Percentiles rank a stretch among this genome's conserved stretches.
Evolutionary conservation across 345 rosid genomes (phyloP).

Genomic region (Populus ilicifolia): DNA sequence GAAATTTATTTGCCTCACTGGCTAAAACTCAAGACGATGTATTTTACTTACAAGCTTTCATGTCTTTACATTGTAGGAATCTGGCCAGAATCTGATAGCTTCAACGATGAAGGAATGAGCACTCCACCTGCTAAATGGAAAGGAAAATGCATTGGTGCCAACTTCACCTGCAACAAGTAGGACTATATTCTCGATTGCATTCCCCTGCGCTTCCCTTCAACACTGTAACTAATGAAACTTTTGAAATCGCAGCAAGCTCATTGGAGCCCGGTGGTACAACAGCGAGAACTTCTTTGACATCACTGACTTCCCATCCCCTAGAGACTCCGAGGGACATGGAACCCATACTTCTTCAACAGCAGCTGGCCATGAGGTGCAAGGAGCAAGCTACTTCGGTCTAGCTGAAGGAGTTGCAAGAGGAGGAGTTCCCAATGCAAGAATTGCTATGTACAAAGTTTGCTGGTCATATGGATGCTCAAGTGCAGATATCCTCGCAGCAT

Average conservation of each 20-base stretch:
- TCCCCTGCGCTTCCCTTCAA: background rate
- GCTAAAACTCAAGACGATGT: background rate
- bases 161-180: constrained; percentile 37
- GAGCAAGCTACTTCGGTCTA: constrained; percentile 23
- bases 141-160: constrained; percentile 24
- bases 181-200: background rate
- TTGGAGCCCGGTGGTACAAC: constrained; percentile 28
- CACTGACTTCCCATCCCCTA: constrained; percentile 16
- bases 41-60: background rate
- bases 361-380: constrained; percentile 22
- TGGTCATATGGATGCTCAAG: constrained; percentile 25
- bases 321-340: constrained; percentile 34
- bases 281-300: background rate
- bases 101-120: constrained; percentile 17
- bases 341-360: constrained; percentile 36
- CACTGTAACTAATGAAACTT: background rate
- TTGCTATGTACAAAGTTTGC: constrained; percentile 41
- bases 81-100: constrained; percentile 32
- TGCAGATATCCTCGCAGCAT: constrained; percentile 37
- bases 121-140: constrained; percentile 31
- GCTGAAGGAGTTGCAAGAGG: constrained; percentile 35
- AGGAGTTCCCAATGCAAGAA: constrained; percentile 31
- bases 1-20: background rate
- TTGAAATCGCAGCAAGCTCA: constrained; percentile 21
- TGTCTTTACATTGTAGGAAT: constrained; percentile 11